Evolutionary conservation across 1,284 basidiomycete genomes (phyloP), one percentile per base, ranked within the genome.

Genomic region (Rhodotorula sp.): DNA sequence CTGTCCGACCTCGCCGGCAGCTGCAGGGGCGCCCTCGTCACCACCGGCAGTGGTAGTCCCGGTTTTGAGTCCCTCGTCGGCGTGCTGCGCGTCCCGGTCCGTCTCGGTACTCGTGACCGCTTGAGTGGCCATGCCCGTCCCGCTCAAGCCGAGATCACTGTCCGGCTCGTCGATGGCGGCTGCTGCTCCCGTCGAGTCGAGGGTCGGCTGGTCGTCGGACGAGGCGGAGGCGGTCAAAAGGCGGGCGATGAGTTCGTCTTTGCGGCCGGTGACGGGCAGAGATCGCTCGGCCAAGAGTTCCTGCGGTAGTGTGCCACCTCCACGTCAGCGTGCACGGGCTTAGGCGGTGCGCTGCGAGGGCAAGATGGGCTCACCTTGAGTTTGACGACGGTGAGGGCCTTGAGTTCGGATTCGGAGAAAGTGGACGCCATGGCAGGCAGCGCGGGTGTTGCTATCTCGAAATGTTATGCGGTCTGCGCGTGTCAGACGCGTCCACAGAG

Each of bases 351-450:
- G 24, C 26, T 46, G 1, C 24, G 42, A 18, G 18, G 42, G 49
- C 8, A n/a, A 8, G 15, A 54, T 29, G 15, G 3, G 53, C 48
- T 30, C 17, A 74, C 82, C 75, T 83, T 82, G 69, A 83, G 80
- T 71, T 83, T 81, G 18, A 79, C 76, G 22, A 83, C 82, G 54
- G 81, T 82, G 66, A 83, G 79, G 48, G 80, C 80, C 71, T 82
- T 80, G 42, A 76, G 63, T 1, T 62, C 56, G 18, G 60, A 14
- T 58, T 74, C 70, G 4, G 72, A 68, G 69, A 70, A 61, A 29
- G 18, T 29, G 3, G 64, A 17, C 4, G 56, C 6, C 66, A 63
- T 64, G 5, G 44, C 20, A 18, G 18, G 45, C 1, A 24, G 49
- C 26, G 7, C 26, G 3, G 48, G 8, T 0, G 30, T 12, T 14